phyloP scores from a whole-genome alignment of 2,329 filamentous ascomycete genomes.

The Fusarium metavorans region DNA sequence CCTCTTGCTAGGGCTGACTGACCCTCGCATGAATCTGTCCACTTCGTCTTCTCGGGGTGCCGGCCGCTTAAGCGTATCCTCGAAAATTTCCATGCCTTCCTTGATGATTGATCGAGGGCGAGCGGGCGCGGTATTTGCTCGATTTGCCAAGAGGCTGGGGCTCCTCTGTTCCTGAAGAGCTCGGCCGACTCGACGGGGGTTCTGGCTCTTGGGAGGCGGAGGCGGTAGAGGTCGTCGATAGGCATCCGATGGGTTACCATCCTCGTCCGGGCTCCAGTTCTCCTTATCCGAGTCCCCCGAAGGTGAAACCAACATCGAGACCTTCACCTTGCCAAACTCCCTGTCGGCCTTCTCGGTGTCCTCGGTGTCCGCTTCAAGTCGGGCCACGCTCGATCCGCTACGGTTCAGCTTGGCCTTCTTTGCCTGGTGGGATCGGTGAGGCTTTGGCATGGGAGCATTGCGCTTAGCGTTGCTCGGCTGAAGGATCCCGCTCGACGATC shows the following conservation, averaged over 20 bases:
- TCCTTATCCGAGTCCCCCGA: slow-evolving; percentile 88
- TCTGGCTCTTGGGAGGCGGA: slow-evolving; percentile 43
- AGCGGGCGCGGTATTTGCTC: slow-evolving; percentile 56
- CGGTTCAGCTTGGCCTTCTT: slow-evolving; percentile 75
- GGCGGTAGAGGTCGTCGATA: slow-evolving; percentile 54
- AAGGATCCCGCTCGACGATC: slow-evolving; percentile 71
- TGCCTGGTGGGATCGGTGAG: slow-evolving; percentile 49
- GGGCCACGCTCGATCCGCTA: slow-evolving; percentile 71
- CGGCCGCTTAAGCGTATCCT: slow-evolving; percentile 56
- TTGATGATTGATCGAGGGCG: slow-evolving; percentile 48
- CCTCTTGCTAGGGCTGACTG: slow-evolving; percentile 77
- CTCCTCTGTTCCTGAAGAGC: slow-evolving; percentile 56
- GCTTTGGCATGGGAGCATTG: slow-evolving; percentile 62
- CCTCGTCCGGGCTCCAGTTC: slow-evolving; percentile 78
- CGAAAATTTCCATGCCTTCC: slow-evolving; percentile 62
- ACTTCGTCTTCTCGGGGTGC: slow-evolving; percentile 68
- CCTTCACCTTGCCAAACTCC: slow-evolving; percentile 52
- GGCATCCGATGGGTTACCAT: slow-evolving; percentile 53
- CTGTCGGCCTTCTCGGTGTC: slow-evolving; percentile 45
- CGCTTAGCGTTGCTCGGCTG: slow-evolving; percentile 74
- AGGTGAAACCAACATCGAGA: slow-evolving; percentile 54
- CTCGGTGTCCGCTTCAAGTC: slow-evolving; percentile 62
- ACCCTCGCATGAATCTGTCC: slow-evolving; percentile 77
- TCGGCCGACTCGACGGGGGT: slow-evolving; percentile 57
- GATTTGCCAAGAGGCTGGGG: slow-evolving; percentile 49